Percentiles rank a stretch among this genome's conserved stretches.
Evolutionary conservation across 2,329 filamentous ascomycete species (phyloP).

Genomic region (Colletotrichum shisoi): DNA sequence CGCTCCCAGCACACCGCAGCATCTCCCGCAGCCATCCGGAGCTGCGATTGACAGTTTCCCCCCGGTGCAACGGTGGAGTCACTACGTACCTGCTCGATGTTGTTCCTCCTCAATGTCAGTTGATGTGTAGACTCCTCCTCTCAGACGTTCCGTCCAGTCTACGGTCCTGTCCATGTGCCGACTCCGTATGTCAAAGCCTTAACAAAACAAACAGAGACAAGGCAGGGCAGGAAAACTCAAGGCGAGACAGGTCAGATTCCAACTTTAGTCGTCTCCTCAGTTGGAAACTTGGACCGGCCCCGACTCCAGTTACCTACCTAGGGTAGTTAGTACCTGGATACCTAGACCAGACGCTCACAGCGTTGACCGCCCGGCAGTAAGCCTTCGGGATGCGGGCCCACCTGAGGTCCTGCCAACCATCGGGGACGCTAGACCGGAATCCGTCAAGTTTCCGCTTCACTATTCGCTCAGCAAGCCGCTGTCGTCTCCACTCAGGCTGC

Average conservation of each 20-base stretch:
- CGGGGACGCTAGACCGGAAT: conserved; percentile 22
- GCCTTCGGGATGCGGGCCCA: neutral
- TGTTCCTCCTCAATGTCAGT: conserved; percentile 22
- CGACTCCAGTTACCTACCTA: neutral
- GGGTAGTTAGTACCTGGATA: neutral
- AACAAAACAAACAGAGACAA: neutral
- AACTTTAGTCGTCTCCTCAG: conserved; percentile 25
- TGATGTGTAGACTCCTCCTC: too few relatives aligned
- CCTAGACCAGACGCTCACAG: neutral
- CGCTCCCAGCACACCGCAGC: neutral
- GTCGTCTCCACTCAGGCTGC: conserved; percentile 12
- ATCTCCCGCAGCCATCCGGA: conserved; percentile 3
- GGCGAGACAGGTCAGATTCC: conserved; percentile 28
- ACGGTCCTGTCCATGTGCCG: conserved; percentile 4
- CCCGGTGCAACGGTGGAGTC: conserved; percentile 22
- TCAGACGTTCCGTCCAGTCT: conserved; percentile 32
- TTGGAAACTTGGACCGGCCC: conserved; percentile 32
- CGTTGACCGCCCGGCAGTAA: conserved; percentile 30
- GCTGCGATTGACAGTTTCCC: conserved; percentile 15
- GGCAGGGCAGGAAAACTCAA: conserved; percentile 22
- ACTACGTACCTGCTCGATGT: neutral
- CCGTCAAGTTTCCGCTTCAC: neutral
- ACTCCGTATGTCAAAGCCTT: conserved; percentile 13
- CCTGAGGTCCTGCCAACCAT: conserved; percentile 24
- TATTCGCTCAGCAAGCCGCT: conserved; percentile 14